Evolutionary conservation across 164 flowering plant species (phyloP).

Genomic region (Stephania yunnanensis): DNA sequence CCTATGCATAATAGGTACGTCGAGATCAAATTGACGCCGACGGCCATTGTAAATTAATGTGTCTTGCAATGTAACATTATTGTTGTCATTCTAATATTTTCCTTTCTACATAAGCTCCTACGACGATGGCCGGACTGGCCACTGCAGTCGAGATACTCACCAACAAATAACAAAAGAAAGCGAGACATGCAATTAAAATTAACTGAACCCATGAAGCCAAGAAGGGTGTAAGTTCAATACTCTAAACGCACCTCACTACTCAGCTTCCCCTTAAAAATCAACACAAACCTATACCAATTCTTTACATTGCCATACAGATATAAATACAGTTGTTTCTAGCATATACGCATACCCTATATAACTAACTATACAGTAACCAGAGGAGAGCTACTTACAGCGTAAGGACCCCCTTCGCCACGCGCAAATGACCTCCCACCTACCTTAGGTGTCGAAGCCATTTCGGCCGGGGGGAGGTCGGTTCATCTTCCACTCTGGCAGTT

Average conservation of each 20-base stretch:
- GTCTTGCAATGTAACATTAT: no score
- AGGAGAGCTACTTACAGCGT: slow-evolving; percentile 3
- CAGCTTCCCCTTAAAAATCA: neutral
- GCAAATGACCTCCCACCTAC: neutral
- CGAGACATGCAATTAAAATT: neutral
- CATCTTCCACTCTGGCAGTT: neutral
- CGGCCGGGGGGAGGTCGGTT: neutral
- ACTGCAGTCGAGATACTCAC: neutral
- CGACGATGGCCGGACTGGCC: no score
- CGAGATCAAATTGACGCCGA: no score
- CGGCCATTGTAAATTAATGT: no score
- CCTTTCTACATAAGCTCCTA: no score
- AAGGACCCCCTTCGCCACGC: neutral
- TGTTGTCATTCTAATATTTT: no score
- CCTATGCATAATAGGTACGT: no score
- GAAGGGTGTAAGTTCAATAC: neutral
- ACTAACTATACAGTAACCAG: neutral
- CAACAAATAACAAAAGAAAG: neutral
- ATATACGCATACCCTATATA: neutral
- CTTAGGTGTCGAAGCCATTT: neutral
- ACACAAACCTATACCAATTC: neutral
- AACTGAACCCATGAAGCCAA: neutral
- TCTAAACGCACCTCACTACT: neutral
- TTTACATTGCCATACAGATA: slow-evolving; percentile 2
- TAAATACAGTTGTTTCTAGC: neutral